Evolutionary conservation across 1,284 basidiomycete species (phyloP).

Genomic region (Coriolopsis trogii): DNA sequence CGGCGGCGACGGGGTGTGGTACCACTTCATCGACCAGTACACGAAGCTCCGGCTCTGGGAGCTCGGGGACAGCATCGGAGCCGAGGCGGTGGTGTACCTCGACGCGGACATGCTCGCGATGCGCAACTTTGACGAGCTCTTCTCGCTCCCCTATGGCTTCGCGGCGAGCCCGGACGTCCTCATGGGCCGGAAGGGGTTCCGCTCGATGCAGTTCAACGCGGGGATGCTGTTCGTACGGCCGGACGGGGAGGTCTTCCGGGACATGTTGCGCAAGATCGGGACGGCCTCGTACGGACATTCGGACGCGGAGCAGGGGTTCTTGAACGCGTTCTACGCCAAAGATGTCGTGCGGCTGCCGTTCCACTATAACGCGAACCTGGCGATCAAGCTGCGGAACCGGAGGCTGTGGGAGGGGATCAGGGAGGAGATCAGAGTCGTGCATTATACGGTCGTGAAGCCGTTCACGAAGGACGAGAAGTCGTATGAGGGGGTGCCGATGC

Average conservation of each 20-base stretch:
- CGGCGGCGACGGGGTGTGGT: slow-evolving; percentile 36
- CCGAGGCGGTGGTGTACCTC: slow-evolving; percentile 42
- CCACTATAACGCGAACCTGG: slow-evolving; percentile 50
- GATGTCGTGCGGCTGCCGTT: slow-evolving; percentile 44
- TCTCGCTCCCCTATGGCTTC: slow-evolving; percentile 44
- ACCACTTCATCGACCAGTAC: slow-evolving; percentile 45
- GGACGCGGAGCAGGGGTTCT: slow-evolving; percentile 47
- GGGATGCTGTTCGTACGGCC: slow-evolving; percentile 45
- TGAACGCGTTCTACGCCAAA: slow-evolving; percentile 47
- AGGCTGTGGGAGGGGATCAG: slow-evolving; percentile 39
- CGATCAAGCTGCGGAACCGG: slow-evolving; percentile 40
- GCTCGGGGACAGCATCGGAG: slow-evolving; percentile 38
- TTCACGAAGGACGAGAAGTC: slow-evolving; percentile 32
- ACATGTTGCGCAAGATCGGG: slow-evolving; percentile 37
- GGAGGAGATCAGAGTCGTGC: slow-evolving; percentile 40
- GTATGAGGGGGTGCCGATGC: slow-evolving; percentile 28
- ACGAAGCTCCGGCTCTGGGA: slow-evolving; percentile 49
- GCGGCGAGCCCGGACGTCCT: slow-evolving; percentile 48
- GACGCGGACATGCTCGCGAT: slow-evolving; percentile 48
- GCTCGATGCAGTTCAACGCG: slow-evolving; percentile 43
- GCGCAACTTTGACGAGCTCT: slow-evolving; percentile 49
- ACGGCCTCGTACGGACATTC: slow-evolving; percentile 34
- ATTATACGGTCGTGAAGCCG: slow-evolving; percentile 45
- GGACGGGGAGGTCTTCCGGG: slow-evolving; percentile 33
- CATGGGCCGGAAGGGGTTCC: slow-evolving; percentile 38